Percentiles rank a stretch among this genome's conserved stretches.
These are phyloP conservation scores for Coemansia sp. DNA, from an alignment of 192 early-diverging fungal species.

Conservation along the genomic window DNA sequence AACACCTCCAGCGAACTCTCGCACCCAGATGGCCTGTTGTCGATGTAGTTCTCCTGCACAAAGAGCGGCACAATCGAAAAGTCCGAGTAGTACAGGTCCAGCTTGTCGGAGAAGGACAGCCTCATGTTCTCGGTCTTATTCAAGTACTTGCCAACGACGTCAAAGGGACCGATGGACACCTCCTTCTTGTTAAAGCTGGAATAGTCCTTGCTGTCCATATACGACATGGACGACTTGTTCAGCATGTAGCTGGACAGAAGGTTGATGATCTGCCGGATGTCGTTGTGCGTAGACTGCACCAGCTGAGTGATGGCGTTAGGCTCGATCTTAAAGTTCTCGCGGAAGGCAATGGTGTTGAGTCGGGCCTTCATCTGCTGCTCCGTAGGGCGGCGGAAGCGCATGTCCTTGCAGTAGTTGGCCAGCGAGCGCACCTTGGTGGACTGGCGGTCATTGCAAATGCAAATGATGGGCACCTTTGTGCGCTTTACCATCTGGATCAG, in stretches of 20 bases:
- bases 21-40: slow-evolving; percentile 59
- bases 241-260: slow-evolving; percentile 90
- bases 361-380: slow-evolving; percentile 73
- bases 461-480: slow-evolving; percentile 90
- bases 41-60: slow-evolving; percentile 94
- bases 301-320: slow-evolving; percentile 80
- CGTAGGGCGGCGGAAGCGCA: slow-evolving; percentile 73
- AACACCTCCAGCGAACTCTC: slow-evolving; percentile 47
- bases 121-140: slow-evolving; percentile 48
- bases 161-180: slow-evolving; percentile 67
- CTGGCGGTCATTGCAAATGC: slow-evolving; percentile 95
- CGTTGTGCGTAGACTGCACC: slow-evolving; percentile 74
- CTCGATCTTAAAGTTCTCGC: slow-evolving; percentile 74
- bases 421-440: slow-evolving; percentile 83
- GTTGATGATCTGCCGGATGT: slow-evolving; percentile 97
- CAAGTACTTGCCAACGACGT: slow-evolving; percentile 69
- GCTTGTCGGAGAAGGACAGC: slow-evolving; percentile 67
- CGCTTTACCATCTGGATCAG: slow-evolving; percentile 90
- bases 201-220: slow-evolving; percentile 72
- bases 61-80: slow-evolving; percentile 85
- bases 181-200: slow-evolving; percentile 58
- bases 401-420: slow-evolving; percentile 79
- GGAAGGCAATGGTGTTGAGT: slow-evolving; percentile 71
- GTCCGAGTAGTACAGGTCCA: slow-evolving; percentile 91
- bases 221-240: slow-evolving; percentile 64